Base-by-base conservation (phyloP, 441 rosid species). In the Populus hybrid region DNA sequence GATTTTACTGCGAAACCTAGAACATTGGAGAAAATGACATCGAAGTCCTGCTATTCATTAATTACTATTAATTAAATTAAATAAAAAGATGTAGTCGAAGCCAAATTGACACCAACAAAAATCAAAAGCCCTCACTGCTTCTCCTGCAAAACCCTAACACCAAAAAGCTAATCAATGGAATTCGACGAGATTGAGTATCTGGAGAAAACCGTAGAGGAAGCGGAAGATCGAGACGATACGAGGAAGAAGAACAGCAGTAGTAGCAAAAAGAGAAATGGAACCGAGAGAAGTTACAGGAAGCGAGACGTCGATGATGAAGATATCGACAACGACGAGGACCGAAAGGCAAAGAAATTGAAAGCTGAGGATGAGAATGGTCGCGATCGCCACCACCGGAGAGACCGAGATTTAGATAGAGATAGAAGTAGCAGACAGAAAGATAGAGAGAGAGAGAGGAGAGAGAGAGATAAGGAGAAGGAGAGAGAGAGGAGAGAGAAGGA, bases 151-250 rank as follows among this genome's bases (percentile, higher is more conserved):
- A 61, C 64, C 64, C 26, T 61, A 21, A 61, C 23, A 21, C 26
- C 64, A 1, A 61, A 61, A 61, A 61, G 26, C 64, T 23, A 61
- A 7, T 61, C 23, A 21, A 93, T 92, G 98, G 98, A 89, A 11
- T 93, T 94, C 80, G 99, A 94, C 90, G 99, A 93, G 86, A 90
- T 90, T 87, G 95, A 94, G 84, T 94, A 94, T 73, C 88, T 94
- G 76, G 99, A 94, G 91, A 92, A 93, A 86, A 86, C 95, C 38
- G 99, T 87, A 29, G 98, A 89, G 85, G 91, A 83, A 70, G 83
- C 77, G 53, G 89, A 86, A 63, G 89, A 87, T 82, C 85, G 86
- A 74, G 88, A 84, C 59, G 85, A 64, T 28, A 64, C 83, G 53
- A 78, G 75, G 85, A 89, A 45, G 87, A 85, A 77, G 83, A 83